Evolutionary conservation across 805 yeast genomes (phyloP), one percentile per base, ranked within the genome.

Genomic region (Yamadazyma olivae): DNA sequence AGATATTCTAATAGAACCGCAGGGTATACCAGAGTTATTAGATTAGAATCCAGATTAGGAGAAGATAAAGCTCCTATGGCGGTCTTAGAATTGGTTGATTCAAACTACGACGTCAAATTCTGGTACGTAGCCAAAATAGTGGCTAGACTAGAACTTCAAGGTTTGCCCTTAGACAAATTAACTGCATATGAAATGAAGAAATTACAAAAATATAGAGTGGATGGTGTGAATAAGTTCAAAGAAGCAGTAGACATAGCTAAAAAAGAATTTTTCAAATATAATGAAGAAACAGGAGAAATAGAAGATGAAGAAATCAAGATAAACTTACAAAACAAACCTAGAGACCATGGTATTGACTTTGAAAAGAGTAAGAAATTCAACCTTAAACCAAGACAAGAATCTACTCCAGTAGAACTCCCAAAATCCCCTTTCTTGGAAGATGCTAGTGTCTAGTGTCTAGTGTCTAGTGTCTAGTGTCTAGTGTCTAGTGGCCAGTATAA

Each of bases 11-110:
- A 60, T 17, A 75, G 96, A 62, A 54, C 60, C 1, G 85, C 88
- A 43, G 97, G 97, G 1, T 91, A 82, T 64, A 88, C 97, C 3
- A 77, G 98, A 48, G 77, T 91, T 36, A 64, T 89, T 43, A 81
- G 76, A 48, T 67, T 93, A 42, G 98, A 93, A 59, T 88, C 90
- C 13, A 73, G 98, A 46, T 59, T 82, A 31, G 90, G 93, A 38
- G 70, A 66, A 42, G 99, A 93, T 57, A 83, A 80, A 43, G 95
- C 97, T 0, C 90, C 90, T 21, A 93, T 86, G 71, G 81, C 93
- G 0, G 80, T 90, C 6, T 54, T 93, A 36, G 99, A 93, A 60
- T 68, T 93, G 32, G 95, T 91, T 1, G 96, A 85, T 49, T 55
- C 69, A 1, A 65, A 56, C 3, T 61, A 50, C 40, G 95, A 87